Conservation (phyloP, 495 filamentous ascomycete genomes). For the Penicillium samsonianum region DNA sequence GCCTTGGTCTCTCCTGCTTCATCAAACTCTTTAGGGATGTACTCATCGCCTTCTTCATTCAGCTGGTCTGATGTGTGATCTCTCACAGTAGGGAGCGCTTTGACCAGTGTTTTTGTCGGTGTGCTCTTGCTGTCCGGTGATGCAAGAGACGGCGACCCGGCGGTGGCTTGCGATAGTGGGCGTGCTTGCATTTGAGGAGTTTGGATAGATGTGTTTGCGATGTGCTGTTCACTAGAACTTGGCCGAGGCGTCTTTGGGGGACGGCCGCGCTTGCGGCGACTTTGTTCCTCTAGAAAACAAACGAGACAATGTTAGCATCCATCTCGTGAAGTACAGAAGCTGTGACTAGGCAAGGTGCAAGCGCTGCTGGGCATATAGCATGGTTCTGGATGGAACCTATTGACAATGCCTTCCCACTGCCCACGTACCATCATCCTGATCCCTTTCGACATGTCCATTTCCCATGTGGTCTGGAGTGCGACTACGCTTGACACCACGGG, state of each 20-base stretch:
- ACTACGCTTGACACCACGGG: conserved; percentile 89
- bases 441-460: conserved; percentile 58
- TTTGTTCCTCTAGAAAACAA: conserved; percentile 59
- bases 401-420: conserved; percentile 21
- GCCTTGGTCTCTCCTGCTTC: conserved; percentile 93
- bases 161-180: conserved; percentile 59
- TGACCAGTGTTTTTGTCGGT: conserved; percentile 85
- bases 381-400: conserved; percentile 5
- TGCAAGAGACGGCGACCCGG: conserved; percentile 63
- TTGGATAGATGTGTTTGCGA: conserved; percentile 58
- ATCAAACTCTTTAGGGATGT: conserved; percentile 90
- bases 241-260: conserved; percentile 70
- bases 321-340: background rate
- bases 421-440: conserved; percentile 83
- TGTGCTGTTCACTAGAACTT: conserved; percentile 50
- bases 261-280: conserved; percentile 83
- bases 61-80: conserved; percentile 98
- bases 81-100: conserved; percentile 91
- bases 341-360: conserved; percentile 3
- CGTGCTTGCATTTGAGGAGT: conserved; percentile 79
- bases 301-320: conserved; percentile 21
- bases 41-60: conserved; percentile 89
- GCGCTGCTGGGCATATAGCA: conserved; percentile 2
- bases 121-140: conserved; percentile 76
- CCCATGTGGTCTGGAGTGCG: conserved; percentile 81